Evolutionary conservation across 2,329 filamentous ascomycete species (phyloP).

Genomic region (Magnaporthiopsis poae): DNA sequence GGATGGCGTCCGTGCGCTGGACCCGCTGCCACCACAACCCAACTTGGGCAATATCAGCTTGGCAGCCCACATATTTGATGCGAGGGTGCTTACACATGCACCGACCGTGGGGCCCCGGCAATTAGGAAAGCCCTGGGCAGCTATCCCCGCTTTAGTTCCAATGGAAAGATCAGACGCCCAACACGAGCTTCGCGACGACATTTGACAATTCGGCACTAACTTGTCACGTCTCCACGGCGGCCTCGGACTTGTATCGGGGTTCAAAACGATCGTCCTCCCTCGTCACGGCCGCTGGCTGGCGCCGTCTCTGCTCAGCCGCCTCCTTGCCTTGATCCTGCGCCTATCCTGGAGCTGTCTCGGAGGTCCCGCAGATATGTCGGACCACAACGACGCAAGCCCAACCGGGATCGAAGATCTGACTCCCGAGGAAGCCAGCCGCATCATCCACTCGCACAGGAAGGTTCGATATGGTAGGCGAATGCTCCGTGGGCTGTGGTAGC

Average conservation of each 20-base stretch:
- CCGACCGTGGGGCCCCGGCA: background rate
- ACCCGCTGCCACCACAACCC: background rate
- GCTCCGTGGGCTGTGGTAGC: background rate
- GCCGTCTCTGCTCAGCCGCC: background rate
- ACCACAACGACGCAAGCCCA: slow-evolving; percentile 31
- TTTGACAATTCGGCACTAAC: background rate
- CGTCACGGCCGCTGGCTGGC: background rate
- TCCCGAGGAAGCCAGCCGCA: slow-evolving; percentile 56
- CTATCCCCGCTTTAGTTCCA: background rate
- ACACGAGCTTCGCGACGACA: no score
- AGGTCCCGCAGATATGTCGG: slow-evolving; percentile 28
- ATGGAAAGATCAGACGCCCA: background rate
- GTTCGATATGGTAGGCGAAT: slow-evolving; percentile 52
- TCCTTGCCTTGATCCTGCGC: background rate
- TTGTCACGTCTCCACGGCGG: background rate
- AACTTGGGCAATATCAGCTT: background rate
- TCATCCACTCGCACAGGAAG: slow-evolving; percentile 60
- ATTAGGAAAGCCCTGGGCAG: background rate
- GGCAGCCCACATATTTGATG: no score
- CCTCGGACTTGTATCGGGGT: slow-evolving; percentile 17
- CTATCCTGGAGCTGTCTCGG: background rate
- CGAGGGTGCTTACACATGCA: background rate
- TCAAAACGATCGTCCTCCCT: slow-evolving; percentile 4
- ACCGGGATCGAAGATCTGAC: slow-evolving; percentile 47
- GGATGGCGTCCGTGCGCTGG: background rate